Base-by-base conservation (phyloP, 352 stramenopile genomes). In the Globisporangium nodosum region DNA sequence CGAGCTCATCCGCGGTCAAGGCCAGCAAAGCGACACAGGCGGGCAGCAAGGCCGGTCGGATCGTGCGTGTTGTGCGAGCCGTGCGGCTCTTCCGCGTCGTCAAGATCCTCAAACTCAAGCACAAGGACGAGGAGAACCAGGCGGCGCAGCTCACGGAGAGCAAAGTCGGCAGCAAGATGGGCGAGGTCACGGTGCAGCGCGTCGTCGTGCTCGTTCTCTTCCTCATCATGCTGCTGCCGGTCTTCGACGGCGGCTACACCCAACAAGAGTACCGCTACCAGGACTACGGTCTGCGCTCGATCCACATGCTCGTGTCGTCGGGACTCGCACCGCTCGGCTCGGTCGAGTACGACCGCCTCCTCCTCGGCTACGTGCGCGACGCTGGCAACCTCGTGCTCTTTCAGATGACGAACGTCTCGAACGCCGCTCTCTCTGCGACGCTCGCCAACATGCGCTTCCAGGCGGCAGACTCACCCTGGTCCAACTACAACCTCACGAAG, bases 131-230 rank as follows among this genome's bases (percentile, higher is more conserved):
- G 3, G 76, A 85, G 12, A 55, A 60, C 6, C 56, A 48, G 13
- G 45, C 53, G 0, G 60, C 54, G 5, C 58, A 79, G n/a, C 58
- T 85, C 20, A 73, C 92, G 27, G 90, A 96, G 72, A 95, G 83
- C 58, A 94, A 96, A 55, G 85, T 96, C 15, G 89, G 88, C 13
- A 89, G 75, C 52, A 87, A 82, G 56, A 96, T 97, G 87, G 88
- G 86, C 48, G 89, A 97, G 54, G 90, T 90, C 47, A 91, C 81
- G 0, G 75, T 89, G 33, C 84, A 89, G 66, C 80, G 82, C 20
- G 87, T 96, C 8, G 90, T 97, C 42, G 82, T 96, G 40, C 78
- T 94, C 33, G 87, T 96, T 47, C 76, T 97, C 24, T 94, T 96
- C 43, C 77, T 97, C 50, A 70, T 96, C 52, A 90, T 96, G 65